Percentiles rank a stretch among this genome's conserved stretches.
Evolutionary conservation across 2,329 filamentous ascomycete genomes (phyloP).

Genomic region (Aspergillus brunneoviolaceus): DNA sequence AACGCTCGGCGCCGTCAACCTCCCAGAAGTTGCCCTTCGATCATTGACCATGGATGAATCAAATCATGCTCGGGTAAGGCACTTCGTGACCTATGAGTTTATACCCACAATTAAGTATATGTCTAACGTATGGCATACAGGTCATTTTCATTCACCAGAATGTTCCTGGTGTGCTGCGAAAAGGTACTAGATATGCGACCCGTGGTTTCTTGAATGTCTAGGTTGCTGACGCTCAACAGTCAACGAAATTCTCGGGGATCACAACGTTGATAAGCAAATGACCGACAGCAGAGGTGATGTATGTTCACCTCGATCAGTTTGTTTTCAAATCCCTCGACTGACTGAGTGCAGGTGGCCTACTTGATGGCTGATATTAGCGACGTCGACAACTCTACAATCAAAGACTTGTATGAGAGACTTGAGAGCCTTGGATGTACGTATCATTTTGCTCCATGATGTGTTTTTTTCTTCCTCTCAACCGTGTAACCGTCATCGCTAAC

Average conservation of each 20-base stretch:
- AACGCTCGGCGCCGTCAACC: constrained; percentile 88
- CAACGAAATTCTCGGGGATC: constrained; percentile 88
- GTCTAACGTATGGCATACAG: constrained; percentile 33
- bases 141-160: constrained; percentile 97
- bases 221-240: constrained; percentile 52
- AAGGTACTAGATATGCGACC: constrained; percentile 51
- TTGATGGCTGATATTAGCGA: constrained; percentile 96
- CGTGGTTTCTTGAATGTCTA: neutral
- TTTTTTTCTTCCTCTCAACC: constrained; percentile 2
- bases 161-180: constrained; percentile 88
- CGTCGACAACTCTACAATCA: constrained; percentile 77
- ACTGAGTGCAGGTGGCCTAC: constrained; percentile 68
- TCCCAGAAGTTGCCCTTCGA: constrained; percentile 90
- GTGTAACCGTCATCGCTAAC: constrained; percentile 2
- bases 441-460: neutral
- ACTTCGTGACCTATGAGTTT: neutral
- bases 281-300: constrained; percentile 91
- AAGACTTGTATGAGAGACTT: constrained; percentile 77
- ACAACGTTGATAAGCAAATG: constrained; percentile 99
- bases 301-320: constrained; percentile 28
- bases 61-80: constrained; percentile 74
- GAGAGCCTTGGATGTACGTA: constrained; percentile 76
- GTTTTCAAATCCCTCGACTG: constrained; percentile 7
- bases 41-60: constrained; percentile 87
- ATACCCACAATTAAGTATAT: neutral